Conservation (phyloP, 257 asterid genomes). For the Ehretia macrophylla region DNA sequence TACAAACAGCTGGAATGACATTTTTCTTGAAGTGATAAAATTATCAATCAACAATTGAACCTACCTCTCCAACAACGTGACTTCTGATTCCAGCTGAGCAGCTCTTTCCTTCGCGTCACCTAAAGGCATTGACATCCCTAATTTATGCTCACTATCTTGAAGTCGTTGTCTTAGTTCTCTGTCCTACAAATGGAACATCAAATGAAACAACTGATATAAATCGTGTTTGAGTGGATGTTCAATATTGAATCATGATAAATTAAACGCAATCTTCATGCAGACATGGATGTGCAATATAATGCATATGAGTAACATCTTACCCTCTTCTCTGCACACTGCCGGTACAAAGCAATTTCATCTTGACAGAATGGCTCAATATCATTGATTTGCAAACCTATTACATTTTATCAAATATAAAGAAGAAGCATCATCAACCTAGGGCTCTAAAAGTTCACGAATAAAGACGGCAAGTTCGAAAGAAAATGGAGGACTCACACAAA, state of each 20-base stretch:
- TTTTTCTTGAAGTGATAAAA: neutral
- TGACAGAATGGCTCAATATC: conserved; percentile 82
- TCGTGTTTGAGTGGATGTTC: neutral
- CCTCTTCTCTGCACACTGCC: conserved; percentile 45
- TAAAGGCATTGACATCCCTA: conserved; percentile 86
- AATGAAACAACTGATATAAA: neutral
- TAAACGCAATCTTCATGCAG: conserved; percentile 1
- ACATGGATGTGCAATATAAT: neutral
- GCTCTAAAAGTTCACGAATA: conserved; percentile 11
- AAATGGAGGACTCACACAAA: conserved; percentile 47
- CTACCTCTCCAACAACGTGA: conserved; percentile 79
- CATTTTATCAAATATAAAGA: neutral
- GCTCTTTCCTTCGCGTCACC: conserved; percentile 73
- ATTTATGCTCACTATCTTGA: conserved; percentile 80
- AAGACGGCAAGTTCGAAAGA: neutral
- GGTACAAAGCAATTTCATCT: conserved; percentile 44
- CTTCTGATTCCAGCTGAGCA: conserved; percentile 72
- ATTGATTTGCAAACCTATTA: conserved; percentile 67
- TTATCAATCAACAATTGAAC: neutral
- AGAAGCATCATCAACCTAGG: neutral
- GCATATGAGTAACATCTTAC: conserved; percentile 28
- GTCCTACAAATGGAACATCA: conserved; percentile 46
- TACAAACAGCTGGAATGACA: neutral
- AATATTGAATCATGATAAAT: neutral
- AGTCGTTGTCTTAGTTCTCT: conserved; percentile 71